Base-by-base conservation (phyloP, 176 grass and related monocot genomes). In the Triticum urartu region DNA sequence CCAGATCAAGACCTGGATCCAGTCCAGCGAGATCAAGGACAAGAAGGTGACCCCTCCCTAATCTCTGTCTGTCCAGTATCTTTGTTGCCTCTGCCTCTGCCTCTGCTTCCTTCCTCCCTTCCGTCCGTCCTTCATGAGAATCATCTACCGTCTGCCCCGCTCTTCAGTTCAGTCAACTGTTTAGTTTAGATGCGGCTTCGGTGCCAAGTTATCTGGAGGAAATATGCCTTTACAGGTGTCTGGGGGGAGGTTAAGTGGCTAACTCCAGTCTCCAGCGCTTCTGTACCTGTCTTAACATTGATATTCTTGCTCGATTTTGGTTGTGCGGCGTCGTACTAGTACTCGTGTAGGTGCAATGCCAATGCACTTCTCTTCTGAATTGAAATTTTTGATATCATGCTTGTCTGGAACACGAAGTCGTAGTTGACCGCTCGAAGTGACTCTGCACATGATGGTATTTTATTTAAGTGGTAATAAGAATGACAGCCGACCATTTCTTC, bases 1-100 rank as follows among this genome's bases (percentile, higher is more conserved):
- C 92, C 97, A 99, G 90, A 99, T 99, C 83, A 99, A 99, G 88
- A 96, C 97, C 30, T 99, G 97, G 97, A 97, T 99, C 81, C 97
- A 99, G 67, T 99, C 97, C 35, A 99, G 97, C 80, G 97, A 99
- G 82, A 99, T 99, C 85, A 99, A 99, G 92, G 97, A 99, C 78
- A 99, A 99, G 86, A 99, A 99, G 94, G 97, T 96, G 42, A 86
- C 79, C 8, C 30, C 38, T 15, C 30, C 4, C 36, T n/a, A 0
- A 21, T 10, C 42, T 11, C 2, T 45, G 11, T 45, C 7, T 39
- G 5, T 9, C 3, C 10, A 25, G 24, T 68, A 0, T 25, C 0
- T n/a, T 20, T 72, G 3, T 24, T 3, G 18, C 17, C 33, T 42
- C 25, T 25, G 25, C 25, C 25, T 11, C 2, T 65, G 60, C 33